Conservation (phyloP, 2,329 filamentous ascomycete species). For the Colletotrichum tropicicola region DNA sequence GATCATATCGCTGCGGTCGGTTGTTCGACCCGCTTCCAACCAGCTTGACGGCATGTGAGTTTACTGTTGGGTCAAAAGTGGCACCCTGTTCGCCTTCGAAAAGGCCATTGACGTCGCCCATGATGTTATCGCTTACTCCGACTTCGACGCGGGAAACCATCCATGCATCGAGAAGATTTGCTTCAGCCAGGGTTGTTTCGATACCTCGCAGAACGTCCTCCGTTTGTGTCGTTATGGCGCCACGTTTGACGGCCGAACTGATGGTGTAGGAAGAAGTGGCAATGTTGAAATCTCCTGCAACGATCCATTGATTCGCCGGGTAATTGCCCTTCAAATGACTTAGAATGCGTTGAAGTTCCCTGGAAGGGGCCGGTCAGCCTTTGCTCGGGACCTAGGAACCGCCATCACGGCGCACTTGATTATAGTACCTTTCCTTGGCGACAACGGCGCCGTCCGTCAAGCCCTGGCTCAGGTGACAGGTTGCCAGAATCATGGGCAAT, state of each 20-base stretch:
- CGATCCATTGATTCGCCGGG: conserved; percentile 56
- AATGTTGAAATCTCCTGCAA: conserved; percentile 74
- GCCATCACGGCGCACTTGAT: neutral
- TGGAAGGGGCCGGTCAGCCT: conserved; percentile 12
- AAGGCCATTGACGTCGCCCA: conserved; percentile 41
- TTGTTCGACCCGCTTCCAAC: conserved; percentile 56
- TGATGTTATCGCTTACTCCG: conserved; percentile 47
- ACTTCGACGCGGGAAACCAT: conserved; percentile 51
- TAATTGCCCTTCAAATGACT: conserved; percentile 53
- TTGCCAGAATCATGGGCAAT: conserved; percentile 58
- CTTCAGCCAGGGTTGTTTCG: conserved; percentile 54
- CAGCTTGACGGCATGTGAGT: conserved; percentile 62
- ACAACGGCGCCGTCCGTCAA: conserved; percentile 66
- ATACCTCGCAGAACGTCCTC: conserved; percentile 52
- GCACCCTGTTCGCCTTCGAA: conserved; percentile 70
- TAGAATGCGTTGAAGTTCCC: conserved; percentile 62
- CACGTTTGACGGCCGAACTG: conserved; percentile 57
- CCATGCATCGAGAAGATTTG: conserved; percentile 63
- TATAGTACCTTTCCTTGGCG: conserved; percentile 53
- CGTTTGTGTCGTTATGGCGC: conserved; percentile 61
- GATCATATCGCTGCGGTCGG: conserved; percentile 72
- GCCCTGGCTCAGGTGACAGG: conserved; percentile 69
- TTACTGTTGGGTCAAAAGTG: conserved; percentile 69
- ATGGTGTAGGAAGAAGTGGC: conserved; percentile 67
- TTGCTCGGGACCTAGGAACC: neutral